A percentile compares a stretch with the other conserved stretches of the same genome.
phyloP scores from a whole-genome alignment of 176 grass and related monocot species.

The Juncus inflexus region DNA sequence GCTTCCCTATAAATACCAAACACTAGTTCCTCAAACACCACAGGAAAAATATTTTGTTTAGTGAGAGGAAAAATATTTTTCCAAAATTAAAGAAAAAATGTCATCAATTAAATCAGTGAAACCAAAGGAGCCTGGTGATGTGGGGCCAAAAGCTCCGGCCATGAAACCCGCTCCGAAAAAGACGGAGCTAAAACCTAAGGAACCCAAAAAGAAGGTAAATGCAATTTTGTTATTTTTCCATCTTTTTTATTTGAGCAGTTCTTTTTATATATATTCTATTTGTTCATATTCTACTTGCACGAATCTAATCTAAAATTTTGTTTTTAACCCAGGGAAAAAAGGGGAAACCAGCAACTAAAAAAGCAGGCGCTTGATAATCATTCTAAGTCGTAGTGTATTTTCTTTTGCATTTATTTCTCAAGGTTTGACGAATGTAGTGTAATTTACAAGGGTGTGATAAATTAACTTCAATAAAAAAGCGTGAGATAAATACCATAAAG shows the following conservation, averaged over 20 bases:
- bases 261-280: too few relatives aligned
- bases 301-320: neutral
- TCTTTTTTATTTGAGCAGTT: too few relatives aligned
- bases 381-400: neutral
- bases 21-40: neutral
- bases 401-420: neutral
- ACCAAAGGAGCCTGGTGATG: constrained; percentile 1
- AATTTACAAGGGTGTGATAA: neutral
- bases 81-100: constrained; percentile 7
- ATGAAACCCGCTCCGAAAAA: constrained; percentile 18
- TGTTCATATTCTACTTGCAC: too few relatives aligned
- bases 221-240: neutral
- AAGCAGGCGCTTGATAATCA: neutral
- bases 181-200: constrained; percentile 19
- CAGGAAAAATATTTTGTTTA: neutral
- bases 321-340: neutral
- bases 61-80: neutral
- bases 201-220: constrained; percentile 29
- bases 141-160: constrained; percentile 6
- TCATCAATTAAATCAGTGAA: constrained; percentile 16
- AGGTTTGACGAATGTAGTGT: neutral
- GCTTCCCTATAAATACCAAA: neutral
- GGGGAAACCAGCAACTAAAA: neutral
- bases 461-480: neutral
- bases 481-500: too few relatives aligned